A percentile compares a stretch with the other conserved stretches of the same genome.
Evolutionary conservation across 495 filamentous ascomycete genomes (phyloP).

Genomic region (Trichoderma erinaceum): DNA sequence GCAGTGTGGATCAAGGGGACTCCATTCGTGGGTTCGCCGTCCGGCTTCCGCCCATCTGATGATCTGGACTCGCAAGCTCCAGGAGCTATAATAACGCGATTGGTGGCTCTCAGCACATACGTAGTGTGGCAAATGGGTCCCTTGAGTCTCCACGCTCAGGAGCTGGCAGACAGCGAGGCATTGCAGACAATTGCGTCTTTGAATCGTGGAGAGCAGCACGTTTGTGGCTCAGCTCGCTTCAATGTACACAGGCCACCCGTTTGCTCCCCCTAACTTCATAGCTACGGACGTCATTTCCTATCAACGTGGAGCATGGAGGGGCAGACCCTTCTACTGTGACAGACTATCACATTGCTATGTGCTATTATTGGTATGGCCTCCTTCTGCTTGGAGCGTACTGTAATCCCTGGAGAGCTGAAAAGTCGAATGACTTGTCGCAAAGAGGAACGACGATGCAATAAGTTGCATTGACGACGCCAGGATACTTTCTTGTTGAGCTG

Average conservation of each 20-base stretch:
- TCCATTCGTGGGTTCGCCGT: background rate
- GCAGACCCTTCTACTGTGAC: background rate
- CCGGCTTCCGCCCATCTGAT: background rate
- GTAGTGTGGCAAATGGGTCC: constrained; percentile 7
- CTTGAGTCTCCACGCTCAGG: background rate
- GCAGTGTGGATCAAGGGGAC: constrained; percentile 8
- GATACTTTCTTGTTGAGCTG: background rate
- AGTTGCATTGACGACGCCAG: background rate
- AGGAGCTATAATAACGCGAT: constrained; percentile 4
- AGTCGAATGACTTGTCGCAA: constrained; percentile 3
- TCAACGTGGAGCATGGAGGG: constrained; percentile 1
- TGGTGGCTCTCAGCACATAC: constrained; percentile 11
- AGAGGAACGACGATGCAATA: background rate
- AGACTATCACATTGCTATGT: background rate
- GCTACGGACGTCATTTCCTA: constrained; percentile 5
- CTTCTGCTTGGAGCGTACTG: background rate
- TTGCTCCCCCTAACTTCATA: background rate
- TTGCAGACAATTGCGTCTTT: background rate
- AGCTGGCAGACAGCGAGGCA: background rate
- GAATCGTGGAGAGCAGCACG: constrained; percentile 6
- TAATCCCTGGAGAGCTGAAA: background rate
- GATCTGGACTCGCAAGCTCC: constrained; percentile 12
- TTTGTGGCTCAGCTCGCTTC: constrained; percentile 1
- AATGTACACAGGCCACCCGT: background rate
- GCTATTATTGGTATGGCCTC: background rate